Evolutionary conservation across 139 green algal species (phyloP), one percentile per base, ranked within the genome.

Genomic region (Micractinium conductrix): DNA sequence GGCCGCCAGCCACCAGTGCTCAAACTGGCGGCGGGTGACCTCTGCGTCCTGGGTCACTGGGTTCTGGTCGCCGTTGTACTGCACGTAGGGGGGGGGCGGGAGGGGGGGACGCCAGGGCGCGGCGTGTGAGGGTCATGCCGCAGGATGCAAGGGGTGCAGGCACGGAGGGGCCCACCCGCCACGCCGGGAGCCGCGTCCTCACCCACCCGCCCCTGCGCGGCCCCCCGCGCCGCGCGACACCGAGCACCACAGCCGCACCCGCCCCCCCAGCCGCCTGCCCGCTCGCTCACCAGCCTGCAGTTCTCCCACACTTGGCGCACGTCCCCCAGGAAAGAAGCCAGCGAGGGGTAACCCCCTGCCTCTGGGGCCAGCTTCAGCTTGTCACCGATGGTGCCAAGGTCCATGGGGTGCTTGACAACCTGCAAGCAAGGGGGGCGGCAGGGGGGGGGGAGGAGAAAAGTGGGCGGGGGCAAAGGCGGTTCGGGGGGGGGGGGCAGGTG

Each of bases 371-470:
- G 53, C 53, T 62, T 62, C 53, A 62, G 19, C 53, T 82, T 83
- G 63, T 63, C 45, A 14, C 26, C 70, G 37, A 94, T 82, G 14
- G 84, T 93, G 55, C 68, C 72, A 53, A 94, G 84, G 78, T 94
- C 87, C 91, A 93, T 94, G 80, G 91, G 90, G 4, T 75, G 88
- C 2, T 33, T 35, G n/a, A 94, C 79, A 3, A 91, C 78, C n/a
- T n/a, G n/a, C n/a, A n/a, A n/a, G n/a, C n/a, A n/a, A n/a, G n/a
- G n/a, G n/a, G n/a, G n/a, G n/a, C n/a, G n/a, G n/a, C n/a, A n/a
- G n/a, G n/a, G n/a, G n/a, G n/a, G n/a, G n/a, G n/a, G n/a, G n/a
- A n/a, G n/a, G n/a, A n/a, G n/a, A n/a, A n/a, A n/a, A n/a, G n/a
- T n/a, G n/a, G n/a, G n/a, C n/a, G n/a, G n/a, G n/a, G n/a, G n/a